Conservation (phyloP, 2,329 filamentous ascomycete species). For the Penicillium olsonii region DNA sequence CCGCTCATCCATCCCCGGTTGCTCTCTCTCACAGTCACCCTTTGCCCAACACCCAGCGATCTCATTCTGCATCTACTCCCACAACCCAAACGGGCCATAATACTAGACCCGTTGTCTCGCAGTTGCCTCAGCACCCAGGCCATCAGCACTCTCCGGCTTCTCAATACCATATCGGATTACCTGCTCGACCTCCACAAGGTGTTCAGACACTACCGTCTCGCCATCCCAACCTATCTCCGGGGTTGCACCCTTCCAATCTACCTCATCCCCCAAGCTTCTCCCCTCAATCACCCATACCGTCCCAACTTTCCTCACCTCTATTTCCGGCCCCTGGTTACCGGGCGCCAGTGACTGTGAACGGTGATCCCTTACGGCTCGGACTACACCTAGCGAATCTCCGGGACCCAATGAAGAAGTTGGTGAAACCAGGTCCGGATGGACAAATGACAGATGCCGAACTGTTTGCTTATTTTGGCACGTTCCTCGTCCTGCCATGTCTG, state of each 20-base stretch:
- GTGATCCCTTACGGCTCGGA: constrained; percentile 17
- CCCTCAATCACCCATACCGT: not conserved
- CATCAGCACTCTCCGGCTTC: not conserved
- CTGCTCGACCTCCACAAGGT: not conserved
- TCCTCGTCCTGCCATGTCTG: constrained; percentile 31
- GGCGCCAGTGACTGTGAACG: constrained; percentile 16
- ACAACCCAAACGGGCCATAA: not conserved
- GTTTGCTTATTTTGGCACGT: constrained; percentile 39
- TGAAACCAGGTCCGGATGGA: constrained; percentile 20
- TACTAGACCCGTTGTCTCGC: not conserved
- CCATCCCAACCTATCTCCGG: not conserved
- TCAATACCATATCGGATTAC: not conserved
- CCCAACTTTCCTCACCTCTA: not conserved
- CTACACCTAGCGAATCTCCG: constrained; percentile 62
- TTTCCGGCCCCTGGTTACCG: constrained; percentile 15
- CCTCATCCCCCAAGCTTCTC: not conserved
- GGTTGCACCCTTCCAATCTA: not conserved
- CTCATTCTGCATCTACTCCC: not conserved
- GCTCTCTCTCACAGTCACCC: not conserved
- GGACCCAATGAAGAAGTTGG: constrained; percentile 50
- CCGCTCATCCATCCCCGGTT: not conserved
- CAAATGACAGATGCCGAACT: constrained; percentile 28
- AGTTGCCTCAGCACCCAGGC: not conserved
- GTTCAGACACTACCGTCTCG: no score
- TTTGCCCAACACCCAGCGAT: not conserved